Percentiles rank a stretch among this genome's conserved stretches.
These are phyloP conservation scores for Podosphaera xanthii DNA, from an alignment of 2,329 filamentous ascomycete species.

Conservation along the genomic window DNA sequence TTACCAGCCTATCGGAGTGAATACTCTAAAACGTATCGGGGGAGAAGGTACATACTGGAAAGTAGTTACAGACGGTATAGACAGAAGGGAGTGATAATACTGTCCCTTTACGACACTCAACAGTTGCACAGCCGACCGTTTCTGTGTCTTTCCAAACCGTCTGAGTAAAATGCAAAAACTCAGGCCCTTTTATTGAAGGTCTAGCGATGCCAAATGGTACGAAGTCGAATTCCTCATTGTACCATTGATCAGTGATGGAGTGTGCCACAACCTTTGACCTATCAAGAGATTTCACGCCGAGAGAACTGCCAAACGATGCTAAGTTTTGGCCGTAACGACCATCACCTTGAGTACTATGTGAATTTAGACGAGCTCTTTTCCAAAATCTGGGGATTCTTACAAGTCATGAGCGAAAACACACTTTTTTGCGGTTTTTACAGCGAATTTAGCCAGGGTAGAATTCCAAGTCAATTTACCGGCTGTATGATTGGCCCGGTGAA, in stretches of 20 bases:
- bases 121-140: slow-evolving; percentile 37
- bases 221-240: slow-evolving; percentile 47
- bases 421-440: slow-evolving; percentile 34
- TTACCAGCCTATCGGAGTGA: slow-evolving; percentile 21
- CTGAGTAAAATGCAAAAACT: slow-evolving; percentile 41
- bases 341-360: slow-evolving; percentile 27
- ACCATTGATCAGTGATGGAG: slow-evolving; percentile 67
- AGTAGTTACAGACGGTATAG: slow-evolving; percentile 23
- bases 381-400: slow-evolving; percentile 25
- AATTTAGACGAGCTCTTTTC: slow-evolving; percentile 15
- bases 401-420: slow-evolving; percentile 59
- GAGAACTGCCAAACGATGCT: slow-evolving; percentile 32
- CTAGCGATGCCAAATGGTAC: slow-evolving; percentile 32
- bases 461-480: slow-evolving; percentile 43
- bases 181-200: slow-evolving; percentile 27
- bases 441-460: slow-evolving; percentile 36
- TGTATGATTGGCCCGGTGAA: slow-evolving; percentile 67
- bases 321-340: slow-evolving; percentile 82
- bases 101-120: slow-evolving; percentile 29
- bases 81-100: slow-evolving; percentile 61
- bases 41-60: slow-evolving; percentile 10
- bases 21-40: slow-evolving; percentile 11
- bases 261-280: slow-evolving; percentile 32
- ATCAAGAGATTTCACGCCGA: slow-evolving; percentile 25
- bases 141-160: slow-evolving; percentile 45